phyloP scores from a whole-genome alignment of 2,329 filamentous ascomycete genomes.

The Graphium sp. region DNA sequence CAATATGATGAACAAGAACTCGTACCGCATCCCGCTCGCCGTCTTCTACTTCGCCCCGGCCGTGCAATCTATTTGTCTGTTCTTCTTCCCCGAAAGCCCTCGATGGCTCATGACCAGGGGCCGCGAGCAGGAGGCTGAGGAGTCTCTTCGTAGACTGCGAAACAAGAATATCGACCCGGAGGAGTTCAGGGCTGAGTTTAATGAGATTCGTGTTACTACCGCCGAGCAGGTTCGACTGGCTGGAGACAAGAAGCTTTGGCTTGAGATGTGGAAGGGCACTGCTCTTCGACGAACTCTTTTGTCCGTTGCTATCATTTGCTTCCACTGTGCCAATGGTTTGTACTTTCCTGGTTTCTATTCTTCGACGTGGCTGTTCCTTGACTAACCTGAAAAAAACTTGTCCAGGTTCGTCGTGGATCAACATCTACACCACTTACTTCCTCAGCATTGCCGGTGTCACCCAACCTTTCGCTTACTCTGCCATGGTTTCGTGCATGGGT shows the following conservation, averaged over 20 bases:
- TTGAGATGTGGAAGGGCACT: conserved; percentile 15
- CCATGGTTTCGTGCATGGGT: conserved; percentile 16
- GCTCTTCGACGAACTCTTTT: conserved; percentile 13
- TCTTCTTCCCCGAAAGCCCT: conserved; percentile 19
- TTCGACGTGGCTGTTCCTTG: background rate
- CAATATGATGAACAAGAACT: conserved; percentile 6
- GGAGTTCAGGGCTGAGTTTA: conserved; percentile 13
- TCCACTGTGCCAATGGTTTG: conserved; percentile 14
- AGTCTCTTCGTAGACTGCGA: conserved; percentile 8
- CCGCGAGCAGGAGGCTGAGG: conserved; percentile 13
- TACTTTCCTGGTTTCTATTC: background rate
- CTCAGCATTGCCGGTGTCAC: conserved; percentile 14
- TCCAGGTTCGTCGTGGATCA: conserved; percentile 14
- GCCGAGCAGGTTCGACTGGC: conserved; percentile 11
- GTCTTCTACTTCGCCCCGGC: conserved; percentile 15
- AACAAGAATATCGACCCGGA: conserved; percentile 11
- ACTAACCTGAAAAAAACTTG: conserved; percentile 3
- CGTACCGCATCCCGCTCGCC: conserved; percentile 10
- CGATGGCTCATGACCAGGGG: conserved; percentile 19
- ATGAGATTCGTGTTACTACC: conserved; percentile 13
- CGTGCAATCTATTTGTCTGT: conserved; percentile 13
- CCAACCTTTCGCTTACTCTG: conserved; percentile 15
- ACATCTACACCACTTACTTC: conserved; percentile 15
- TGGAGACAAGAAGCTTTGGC: conserved; percentile 10
- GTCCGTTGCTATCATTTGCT: conserved; percentile 14